A percentile compares a stretch with the other conserved stretches of the same genome.
phyloP scores from a whole-genome alignment of 2,329 filamentous ascomycete species.

The Talaromyces piceae region DNA sequence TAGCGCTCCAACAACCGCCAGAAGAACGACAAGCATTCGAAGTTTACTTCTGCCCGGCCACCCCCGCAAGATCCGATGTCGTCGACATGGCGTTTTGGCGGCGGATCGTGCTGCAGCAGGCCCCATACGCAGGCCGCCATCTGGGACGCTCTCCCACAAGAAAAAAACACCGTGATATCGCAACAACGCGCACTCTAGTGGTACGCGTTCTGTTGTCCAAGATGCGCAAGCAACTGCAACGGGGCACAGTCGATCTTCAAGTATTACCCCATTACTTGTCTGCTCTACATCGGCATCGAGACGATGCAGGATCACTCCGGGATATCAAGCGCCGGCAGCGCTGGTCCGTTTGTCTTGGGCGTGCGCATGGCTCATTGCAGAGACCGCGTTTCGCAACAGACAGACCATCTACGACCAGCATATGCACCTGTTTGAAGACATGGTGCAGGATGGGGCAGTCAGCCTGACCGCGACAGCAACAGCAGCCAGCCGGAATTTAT shows the following conservation, averaged over 20 bases:
- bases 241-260: slow-evolving; percentile 19
- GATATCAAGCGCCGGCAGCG: neutral
- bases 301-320: slow-evolving; percentile 17
- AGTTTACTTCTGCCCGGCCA: slow-evolving; percentile 18
- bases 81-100: slow-evolving; percentile 19
- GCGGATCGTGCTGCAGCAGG: slow-evolving; percentile 15
- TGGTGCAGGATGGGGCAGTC: neutral
- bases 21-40: slow-evolving; percentile 19
- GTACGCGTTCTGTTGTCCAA: slow-evolving; percentile 25
- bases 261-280: slow-evolving; percentile 24
- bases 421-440: neutral
- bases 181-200: slow-evolving; percentile 11
- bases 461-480: neutral
- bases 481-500: neutral
- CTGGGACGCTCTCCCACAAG: slow-evolving; percentile 17
- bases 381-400: neutral
- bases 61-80: slow-evolving; percentile 12
- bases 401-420: neutral
- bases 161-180: neutral
- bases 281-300: slow-evolving; percentile 29
- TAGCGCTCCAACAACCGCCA: neutral
- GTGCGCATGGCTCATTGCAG: neutral
- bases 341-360: neutral
- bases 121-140: slow-evolving; percentile 18
- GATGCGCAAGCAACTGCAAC: slow-evolving; percentile 20